Evolutionary conservation across 2,329 filamentous ascomycete genomes (phyloP), one percentile per base, ranked within the genome.

Genomic region (Fonsecaea pugnacius): DNA sequence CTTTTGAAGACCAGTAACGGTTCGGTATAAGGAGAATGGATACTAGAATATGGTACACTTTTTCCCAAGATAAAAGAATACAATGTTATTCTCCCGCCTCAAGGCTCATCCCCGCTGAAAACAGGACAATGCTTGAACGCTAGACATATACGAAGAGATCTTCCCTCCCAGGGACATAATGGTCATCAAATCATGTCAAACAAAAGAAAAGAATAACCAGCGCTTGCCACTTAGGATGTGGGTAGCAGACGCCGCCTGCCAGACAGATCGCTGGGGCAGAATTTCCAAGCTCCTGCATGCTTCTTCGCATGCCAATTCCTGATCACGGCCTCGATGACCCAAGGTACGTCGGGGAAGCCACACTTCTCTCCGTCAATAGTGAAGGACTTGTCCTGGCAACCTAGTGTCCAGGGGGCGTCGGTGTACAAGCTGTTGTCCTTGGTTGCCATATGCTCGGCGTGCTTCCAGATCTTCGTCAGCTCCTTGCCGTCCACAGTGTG

Each of bases 1-100:
- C 87, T 96, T 67, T 97, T 99, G 83, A 95, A 56, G 24, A 51
- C 16, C 24, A 52, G n/a, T 48, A 63, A 24, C 18, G 35, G 21
- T 38, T 64, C 32, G 27, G 24, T 52, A 55, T 54, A 36, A 21
- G 18, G 12, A 33, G 24, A 14, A 36, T 55, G 12, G 8, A 14
- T 18, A 33, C 33, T 24, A 60, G 58, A 54, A 55, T 36, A 27
- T 54, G 52, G 52, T 60, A 27, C 53, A 40, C 10, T 24, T 40
- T 33, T 56, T 14, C 27, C 27, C 27, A 30, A 30, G 27, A 40
- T 46, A 33, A 32, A 52, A 6, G 32, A 52, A 52, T 52, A 43
- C 32, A 43, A 21, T 59, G 12, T 33, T 24, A 32, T 35, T 38
- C 33, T 18, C 58, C 32, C 27, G 6, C 5, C 21, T 21, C 27